Conservation (phyloP, 371 early-diverging fungal species). For the Mucor piriformis region DNA sequence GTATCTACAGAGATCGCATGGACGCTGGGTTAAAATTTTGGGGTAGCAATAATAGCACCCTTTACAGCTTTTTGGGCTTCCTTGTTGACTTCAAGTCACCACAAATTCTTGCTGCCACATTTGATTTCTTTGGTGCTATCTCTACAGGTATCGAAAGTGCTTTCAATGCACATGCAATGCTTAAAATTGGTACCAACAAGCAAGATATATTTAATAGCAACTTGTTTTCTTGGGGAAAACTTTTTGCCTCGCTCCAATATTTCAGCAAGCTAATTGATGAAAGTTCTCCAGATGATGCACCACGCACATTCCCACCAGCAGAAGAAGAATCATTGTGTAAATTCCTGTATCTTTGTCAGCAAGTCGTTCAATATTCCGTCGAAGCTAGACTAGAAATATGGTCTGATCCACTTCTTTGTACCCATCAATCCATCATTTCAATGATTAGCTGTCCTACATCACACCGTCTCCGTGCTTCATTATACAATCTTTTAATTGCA, state of each 20-base stretch:
- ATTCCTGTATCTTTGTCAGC: constrained; percentile 31
- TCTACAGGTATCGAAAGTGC: constrained; percentile 36
- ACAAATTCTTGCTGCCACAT: constrained; percentile 26
- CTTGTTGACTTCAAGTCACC: constrained; percentile 45
- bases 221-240: constrained; percentile 42
- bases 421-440: constrained; percentile 20
- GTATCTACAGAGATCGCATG: constrained; percentile 69
- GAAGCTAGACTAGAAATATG: constrained; percentile 26
- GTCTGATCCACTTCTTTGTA: constrained; percentile 12
- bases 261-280: constrained; percentile 12
- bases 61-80: constrained; percentile 76
- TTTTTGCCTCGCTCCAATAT: constrained; percentile 34
- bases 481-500: constrained; percentile 31
- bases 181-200: constrained; percentile 22
- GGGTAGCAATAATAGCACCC: constrained; percentile 49
- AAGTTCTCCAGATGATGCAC: constrained; percentile 2
- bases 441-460: constrained; percentile 35
- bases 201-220: constrained; percentile 13
- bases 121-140: constrained; percentile 36
- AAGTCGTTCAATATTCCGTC: constrained; percentile 33
- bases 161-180: constrained; percentile 12
- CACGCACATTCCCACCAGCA: constrained; percentile 15
- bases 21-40: constrained; percentile 80
- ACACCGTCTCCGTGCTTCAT: constrained; percentile 19
- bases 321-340: constrained; percentile 29